A percentile compares a stretch with the other conserved stretches of the same genome.
phyloP scores from a whole-genome alignment of 148 eudicot species.

The Salicornia ramosissima region DNA sequence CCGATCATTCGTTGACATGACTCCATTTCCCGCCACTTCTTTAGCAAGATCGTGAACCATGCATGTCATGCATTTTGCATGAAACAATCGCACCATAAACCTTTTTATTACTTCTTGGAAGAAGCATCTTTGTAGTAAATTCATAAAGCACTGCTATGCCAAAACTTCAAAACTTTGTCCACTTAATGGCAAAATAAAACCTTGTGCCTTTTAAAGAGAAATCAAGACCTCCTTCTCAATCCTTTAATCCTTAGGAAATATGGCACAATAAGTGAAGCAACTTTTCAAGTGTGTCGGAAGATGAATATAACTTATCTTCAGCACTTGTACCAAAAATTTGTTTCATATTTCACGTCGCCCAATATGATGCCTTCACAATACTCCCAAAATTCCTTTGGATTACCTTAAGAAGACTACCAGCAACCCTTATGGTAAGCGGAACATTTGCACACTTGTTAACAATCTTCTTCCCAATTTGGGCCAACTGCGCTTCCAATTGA shows the following conservation, averaged over 20 bases:
- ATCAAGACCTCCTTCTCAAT: constrained; percentile 13
- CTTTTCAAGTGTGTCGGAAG: constrained; percentile 3
- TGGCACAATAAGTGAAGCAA: constrained; percentile 20
- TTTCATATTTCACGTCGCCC: constrained; percentile 28
- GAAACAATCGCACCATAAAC: too few species aligned
- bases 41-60: constrained; percentile 13
- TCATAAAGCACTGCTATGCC: constrained; percentile 16
- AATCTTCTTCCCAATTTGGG: constrained; percentile 27
- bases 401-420: constrained; percentile 32
- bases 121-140: too few species aligned
- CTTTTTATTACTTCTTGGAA: too few species aligned
- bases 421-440: constrained; percentile 28
- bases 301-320: constrained; percentile 38
- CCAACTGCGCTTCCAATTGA: not conserved
- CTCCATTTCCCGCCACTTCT: constrained; percentile 1
- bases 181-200: not conserved
- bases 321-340: constrained; percentile 22
- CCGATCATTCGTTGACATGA: not conserved
- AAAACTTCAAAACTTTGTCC: constrained; percentile 11
- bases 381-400: constrained; percentile 13
- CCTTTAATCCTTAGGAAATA: constrained; percentile 15
- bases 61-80: too few species aligned
- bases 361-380: too few species aligned
- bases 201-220: constrained; percentile 24
- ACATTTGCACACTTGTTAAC: constrained; percentile 20